A percentile compares a stretch with the other conserved stretches of the same genome.
Conservation (phyloP, 2,329 filamentous ascomycete genomes). For the Albophoma yamanashiensis region DNA sequence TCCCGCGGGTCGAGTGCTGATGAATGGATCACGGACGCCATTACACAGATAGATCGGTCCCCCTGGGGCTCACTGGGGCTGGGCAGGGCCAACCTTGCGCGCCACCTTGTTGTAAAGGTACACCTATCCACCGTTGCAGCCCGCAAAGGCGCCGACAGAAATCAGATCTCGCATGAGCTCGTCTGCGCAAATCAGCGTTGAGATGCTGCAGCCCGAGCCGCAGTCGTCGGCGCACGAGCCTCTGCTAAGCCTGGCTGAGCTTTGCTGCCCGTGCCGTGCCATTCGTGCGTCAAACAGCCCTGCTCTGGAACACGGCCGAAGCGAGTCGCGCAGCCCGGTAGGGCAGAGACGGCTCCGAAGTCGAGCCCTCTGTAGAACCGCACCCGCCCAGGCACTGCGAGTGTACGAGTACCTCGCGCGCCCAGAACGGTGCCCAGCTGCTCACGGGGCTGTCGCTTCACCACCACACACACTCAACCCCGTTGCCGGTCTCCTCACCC, state of each 20-base stretch:
- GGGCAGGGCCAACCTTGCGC: not conserved
- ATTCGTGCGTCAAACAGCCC: not conserved
- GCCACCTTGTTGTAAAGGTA: not conserved
- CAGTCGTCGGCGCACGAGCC: not conserved
- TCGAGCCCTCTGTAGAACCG: not conserved
- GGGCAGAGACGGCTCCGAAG: not conserved
- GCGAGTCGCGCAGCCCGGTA: not conserved
- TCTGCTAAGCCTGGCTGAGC: not conserved
- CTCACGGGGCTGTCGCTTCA: not conserved
- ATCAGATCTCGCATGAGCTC: not conserved
- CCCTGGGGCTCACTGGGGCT: not conserved
- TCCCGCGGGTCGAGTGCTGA: not conserved
- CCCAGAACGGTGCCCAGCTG: not conserved
- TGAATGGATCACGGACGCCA: not conserved
- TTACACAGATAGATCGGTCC: not conserved
- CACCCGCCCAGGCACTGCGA: not conserved
- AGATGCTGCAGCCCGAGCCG: not conserved
- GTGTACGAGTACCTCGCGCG: not conserved
- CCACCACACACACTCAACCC: not conserved
- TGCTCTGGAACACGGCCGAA: not conserved
- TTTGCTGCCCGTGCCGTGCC: not conserved
- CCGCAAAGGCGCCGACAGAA: not conserved
- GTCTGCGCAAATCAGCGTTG: not conserved
- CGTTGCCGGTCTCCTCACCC: not conserved
- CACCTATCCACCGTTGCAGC: not conserved